phyloP scores from a whole-genome alignment of 2,329 filamentous ascomycete genomes.

The Claviceps sp. region DNA sequence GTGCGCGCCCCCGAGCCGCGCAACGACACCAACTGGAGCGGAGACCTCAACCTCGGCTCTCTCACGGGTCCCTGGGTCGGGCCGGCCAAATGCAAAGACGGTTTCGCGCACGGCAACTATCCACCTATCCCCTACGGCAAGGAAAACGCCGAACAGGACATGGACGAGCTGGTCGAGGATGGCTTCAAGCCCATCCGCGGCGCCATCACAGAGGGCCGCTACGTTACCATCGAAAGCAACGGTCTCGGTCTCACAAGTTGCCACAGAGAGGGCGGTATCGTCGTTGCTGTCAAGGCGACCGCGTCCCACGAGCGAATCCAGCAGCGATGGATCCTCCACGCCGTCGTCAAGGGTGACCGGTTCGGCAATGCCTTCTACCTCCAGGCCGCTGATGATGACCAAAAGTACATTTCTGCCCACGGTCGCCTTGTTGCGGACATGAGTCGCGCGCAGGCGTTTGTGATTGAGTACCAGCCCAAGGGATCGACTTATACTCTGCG shows the following conservation, averaged over 20 bases:
- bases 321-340: conserved; percentile 36
- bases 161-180: conserved; percentile 56
- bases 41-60: conserved; percentile 9
- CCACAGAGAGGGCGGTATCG: conserved; percentile 12
- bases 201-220: conserved; percentile 38
- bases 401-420: conserved; percentile 8
- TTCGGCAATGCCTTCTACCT: conserved; percentile 12
- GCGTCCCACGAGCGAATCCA: conserved; percentile 22
- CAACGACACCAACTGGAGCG: conserved; percentile 11
- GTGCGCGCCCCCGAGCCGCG: conserved; percentile 17
- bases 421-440: neutral
- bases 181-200: conserved; percentile 39
- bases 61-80: conserved; percentile 10
- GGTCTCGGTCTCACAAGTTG: conserved; percentile 24
- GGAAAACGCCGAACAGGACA: conserved; percentile 56
- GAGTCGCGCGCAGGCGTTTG: neutral
- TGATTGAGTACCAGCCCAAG: neutral
- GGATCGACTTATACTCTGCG: conserved; percentile 3
- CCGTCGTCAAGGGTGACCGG: conserved; percentile 15
- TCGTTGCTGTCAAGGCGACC: conserved; percentile 1
- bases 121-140: conserved; percentile 8
- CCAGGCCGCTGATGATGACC: conserved; percentile 11
- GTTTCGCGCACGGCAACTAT: conserved; percentile 18
- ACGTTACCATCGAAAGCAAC: conserved; percentile 31
- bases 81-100: conserved; percentile 6